A percentile compares a stretch with the other conserved stretches of the same genome.
Conservation (phyloP, 2,329 filamentous ascomycete genomes). For the Parascedosporium putredinis region DNA sequence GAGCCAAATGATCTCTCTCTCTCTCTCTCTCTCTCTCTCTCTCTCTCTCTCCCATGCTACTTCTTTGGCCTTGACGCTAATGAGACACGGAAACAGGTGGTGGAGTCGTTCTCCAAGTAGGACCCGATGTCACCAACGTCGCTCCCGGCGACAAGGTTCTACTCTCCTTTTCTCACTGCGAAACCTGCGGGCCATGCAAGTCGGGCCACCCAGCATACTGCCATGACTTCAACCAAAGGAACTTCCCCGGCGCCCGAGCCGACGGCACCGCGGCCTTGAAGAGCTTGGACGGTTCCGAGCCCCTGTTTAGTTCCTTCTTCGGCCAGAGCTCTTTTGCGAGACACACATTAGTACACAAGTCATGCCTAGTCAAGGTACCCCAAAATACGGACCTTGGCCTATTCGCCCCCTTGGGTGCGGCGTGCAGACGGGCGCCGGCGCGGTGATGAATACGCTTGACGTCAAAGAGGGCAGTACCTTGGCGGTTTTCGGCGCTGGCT, state of each 20-base stretch:
- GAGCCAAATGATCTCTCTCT: background rate
- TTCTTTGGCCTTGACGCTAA: too few relatives aligned
- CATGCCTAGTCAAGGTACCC: slow-evolving; percentile 19
- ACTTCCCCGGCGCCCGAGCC: slow-evolving; percentile 24
- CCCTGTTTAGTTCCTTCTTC: slow-evolving; percentile 19
- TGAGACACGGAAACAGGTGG: too few relatives aligned
- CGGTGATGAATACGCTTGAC: slow-evolving; percentile 21
- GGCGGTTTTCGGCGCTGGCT: slow-evolving; percentile 23
- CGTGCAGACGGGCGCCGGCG: slow-evolving; percentile 25
- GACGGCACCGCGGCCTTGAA: slow-evolving; percentile 3
- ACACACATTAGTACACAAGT: slow-evolving; percentile 18
- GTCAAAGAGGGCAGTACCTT: slow-evolving; percentile 18
- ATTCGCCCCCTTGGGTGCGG: slow-evolving; percentile 24
- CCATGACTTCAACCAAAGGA: slow-evolving; percentile 33
- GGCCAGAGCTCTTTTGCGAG: slow-evolving; percentile 24
- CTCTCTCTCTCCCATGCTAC: too few relatives aligned
- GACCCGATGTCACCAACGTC: slow-evolving; percentile 35
- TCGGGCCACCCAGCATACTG: slow-evolving; percentile 36
- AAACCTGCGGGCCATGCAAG: slow-evolving; percentile 35
- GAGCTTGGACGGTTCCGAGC: background rate
- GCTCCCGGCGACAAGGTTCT: slow-evolving; percentile 44
- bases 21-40: background rate
- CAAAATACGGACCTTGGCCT: slow-evolving; percentile 17
- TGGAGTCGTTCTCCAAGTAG: slow-evolving; percentile 32
- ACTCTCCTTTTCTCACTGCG: slow-evolving; percentile 28